Evolutionary conservation across 495 filamentous ascomycete genomes (phyloP), one percentile per base, ranked within the genome.

Genomic region (Saxophila tyrrhenica): DNA sequence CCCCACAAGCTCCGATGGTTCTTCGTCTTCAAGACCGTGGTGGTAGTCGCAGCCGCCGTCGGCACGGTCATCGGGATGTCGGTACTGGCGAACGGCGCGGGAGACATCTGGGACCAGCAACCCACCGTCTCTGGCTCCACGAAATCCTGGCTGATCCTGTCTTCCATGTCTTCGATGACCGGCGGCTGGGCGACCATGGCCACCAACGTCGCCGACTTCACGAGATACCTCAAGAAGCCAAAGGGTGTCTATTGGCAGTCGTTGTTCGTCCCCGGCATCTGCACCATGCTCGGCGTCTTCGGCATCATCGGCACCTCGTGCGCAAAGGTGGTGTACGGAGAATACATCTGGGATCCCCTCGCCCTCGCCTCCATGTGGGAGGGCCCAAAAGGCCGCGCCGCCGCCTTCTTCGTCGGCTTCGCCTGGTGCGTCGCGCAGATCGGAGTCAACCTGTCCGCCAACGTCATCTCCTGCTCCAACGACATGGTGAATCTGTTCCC

Each of bases 401-500:
- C n/a, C n/a, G n/a, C n/a, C n/a, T 63, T 73, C 25, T 73, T 69
- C 13, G 65, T 65, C 10, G 73, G 70, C 15, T 69, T 74, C 52
- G 68, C 66, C 53, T 72, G 74, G 68, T 66, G 63, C 45, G 60
- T 64, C 57, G 46, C 56, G 44, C 82, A 83, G 63, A 74, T 85
- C 58, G 81, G 78, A 0, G 80, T 80, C 38, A 85, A 85, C 58
- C 25, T 58, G 22, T 48, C 50, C 25, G 56, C 50, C 13, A 58
- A 58, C 23, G 24, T 20, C 9, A 72, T 83, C 50, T 79, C 76
- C 9, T 78, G 75, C 22, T 78, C 80, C 29, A 83, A 85, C 64
- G 82, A 85, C 59, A 71, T 84, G 39, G 75, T 73, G 39, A 74
- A 74, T 15, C 70, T 83, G 0, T 75, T 74, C 45, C 81, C 81